Base-by-base conservation (phyloP, 495 filamentous ascomycete species). In the Penicillium maclennaniae region DNA sequence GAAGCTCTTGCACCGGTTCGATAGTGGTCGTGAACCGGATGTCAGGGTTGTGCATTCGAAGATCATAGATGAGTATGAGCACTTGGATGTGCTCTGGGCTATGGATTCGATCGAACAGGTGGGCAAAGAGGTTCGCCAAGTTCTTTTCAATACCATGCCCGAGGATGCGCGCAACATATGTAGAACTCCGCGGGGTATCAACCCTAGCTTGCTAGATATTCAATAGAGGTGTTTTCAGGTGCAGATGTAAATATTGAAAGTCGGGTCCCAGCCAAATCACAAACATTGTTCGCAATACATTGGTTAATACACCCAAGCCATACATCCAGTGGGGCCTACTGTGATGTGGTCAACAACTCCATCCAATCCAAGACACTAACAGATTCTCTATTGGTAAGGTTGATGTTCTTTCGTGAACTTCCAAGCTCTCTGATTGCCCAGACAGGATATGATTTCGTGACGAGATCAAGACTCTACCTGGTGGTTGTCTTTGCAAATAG, bases 51-150 rank as follows among this genome's bases (percentile, higher is more conserved):
- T 96, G 36, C 87, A 96, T 68, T 76, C 77, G 19, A 92, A 89
- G 66, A 71, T 95, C 20, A 88, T 98, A 25, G 83, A 91, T 2
- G 92, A 87, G 47, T 96, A 97, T 67, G 92, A 96, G 70, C 92
- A 98, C 67, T 76, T 98, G 23, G 92, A 98, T 72, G 91, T 97
- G 5, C 79, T 98, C 23, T 98, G 92, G 92, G 92, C 92, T 0
- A 90, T 98, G 74, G 91, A 97, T 66, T 79, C 83, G 0, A 81
- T 90, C 19, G 88, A 95, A 45, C 80, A 92, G 68, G 87, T 97
- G 6, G 92, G 89, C 4, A 79, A 73, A 52, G 93, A 96, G 71
- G 75, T 98, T 0, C 76, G 81, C 27, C 85, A 93, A 62, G 85
- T 95, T 25, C 62, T 98, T 38, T 96, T 92, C 92, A 84, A 81